Evolutionary conservation across 495 filamentous ascomycete genomes (phyloP).

Genomic region (Xylaria curta): DNA sequence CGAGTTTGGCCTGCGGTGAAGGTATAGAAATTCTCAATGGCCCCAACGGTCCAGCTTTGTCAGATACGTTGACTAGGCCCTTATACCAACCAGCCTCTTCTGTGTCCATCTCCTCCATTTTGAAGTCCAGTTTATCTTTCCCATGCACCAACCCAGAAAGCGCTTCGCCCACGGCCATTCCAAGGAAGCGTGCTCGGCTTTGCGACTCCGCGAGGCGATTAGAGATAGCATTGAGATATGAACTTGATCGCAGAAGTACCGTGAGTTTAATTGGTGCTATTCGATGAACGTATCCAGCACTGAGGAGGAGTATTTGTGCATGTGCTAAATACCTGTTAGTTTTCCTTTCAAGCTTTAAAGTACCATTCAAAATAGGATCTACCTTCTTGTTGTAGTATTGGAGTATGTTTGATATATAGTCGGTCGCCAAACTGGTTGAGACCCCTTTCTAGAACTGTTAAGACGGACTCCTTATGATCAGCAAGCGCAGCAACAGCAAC

Average conservation of each 20-base stretch:
- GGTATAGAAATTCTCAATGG: conserved; percentile 26
- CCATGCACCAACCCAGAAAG: conserved; percentile 83
- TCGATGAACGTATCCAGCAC: conserved; percentile 76
- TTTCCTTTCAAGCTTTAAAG: conserved; percentile 1
- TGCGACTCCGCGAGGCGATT: conserved; percentile 85
- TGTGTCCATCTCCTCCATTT: conserved; percentile 76
- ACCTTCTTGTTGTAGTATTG: conserved; percentile 88
- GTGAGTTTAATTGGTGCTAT: conserved; percentile 63
- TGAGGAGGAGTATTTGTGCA: conserved; percentile 78
- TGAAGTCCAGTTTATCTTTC: conserved; percentile 75
- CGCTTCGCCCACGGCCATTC: conserved; percentile 85
- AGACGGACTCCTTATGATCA: conserved; percentile 58
- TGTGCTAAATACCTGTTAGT: conserved; percentile 61
- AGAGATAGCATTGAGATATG: conserved; percentile 79
- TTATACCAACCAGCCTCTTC: conserved; percentile 82
- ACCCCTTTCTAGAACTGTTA: conserved; percentile 66
- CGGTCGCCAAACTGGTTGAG: conserved; percentile 82
- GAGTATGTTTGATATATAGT: conserved; percentile 83
- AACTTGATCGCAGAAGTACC: conserved; percentile 69
- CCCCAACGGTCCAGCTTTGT: conserved; percentile 67
- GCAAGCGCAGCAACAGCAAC: conserved; percentile 68
- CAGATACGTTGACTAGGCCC: conserved; percentile 65
- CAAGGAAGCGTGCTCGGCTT: conserved; percentile 76
- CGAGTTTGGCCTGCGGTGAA: conserved; percentile 27
- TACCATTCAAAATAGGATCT: conserved; percentile 29